Base-by-base conservation (phyloP, 495 filamentous ascomycete genomes). In the Aspergillus sparsus region DNA sequence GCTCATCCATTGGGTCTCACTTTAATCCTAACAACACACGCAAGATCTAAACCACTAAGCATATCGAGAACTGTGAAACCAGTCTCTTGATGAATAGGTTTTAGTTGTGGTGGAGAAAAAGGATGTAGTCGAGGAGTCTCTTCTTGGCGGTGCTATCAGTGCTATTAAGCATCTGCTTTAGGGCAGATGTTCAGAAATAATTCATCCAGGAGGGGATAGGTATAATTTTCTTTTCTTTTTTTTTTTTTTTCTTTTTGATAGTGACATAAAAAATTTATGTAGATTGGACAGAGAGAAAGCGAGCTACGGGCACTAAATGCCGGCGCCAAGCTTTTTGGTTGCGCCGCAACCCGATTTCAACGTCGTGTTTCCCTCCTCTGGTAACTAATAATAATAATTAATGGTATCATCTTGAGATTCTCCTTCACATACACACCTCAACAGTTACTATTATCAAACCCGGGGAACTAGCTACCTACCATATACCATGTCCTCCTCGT, bases 1-100 rank as follows among this genome's bases (percentile, higher is more conserved):
- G 64, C 63, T 88, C 80, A 87, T 80, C 81, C 87, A 90, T 90
- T 73, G 54, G 85, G 83, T 70, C 71, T 74, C 60, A 66, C 62
- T 74, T 69, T 72, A 63, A 62, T 65, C 64, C 68, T 76, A 58
- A 70, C 66, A 54, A 68, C 64, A 57, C 61, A 65, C 53, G 63
- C 57, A 63, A 67, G 61, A 61, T 52, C 66, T 42, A 58, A 53
- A 55, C 65, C 63, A 57, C 34, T 57, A 65, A 69, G 64, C 74
- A 79, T 76, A 67, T 75, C 74, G 76, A 76, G 63, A 53, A 56
- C 63, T 44, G 21, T 27, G 18, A 7, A 27, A 16, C 16, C 45
- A 37, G 49, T 32, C 15, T 50, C 31, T 58, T 35, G 34, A 50
- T 32, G 35, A 57, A 46, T 10, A 11, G 18, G n/a, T 41, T 18